Evolutionary conservation across 2,329 filamentous ascomycete genomes (phyloP).

Genomic region (Herpomyces periplanetae): DNA sequence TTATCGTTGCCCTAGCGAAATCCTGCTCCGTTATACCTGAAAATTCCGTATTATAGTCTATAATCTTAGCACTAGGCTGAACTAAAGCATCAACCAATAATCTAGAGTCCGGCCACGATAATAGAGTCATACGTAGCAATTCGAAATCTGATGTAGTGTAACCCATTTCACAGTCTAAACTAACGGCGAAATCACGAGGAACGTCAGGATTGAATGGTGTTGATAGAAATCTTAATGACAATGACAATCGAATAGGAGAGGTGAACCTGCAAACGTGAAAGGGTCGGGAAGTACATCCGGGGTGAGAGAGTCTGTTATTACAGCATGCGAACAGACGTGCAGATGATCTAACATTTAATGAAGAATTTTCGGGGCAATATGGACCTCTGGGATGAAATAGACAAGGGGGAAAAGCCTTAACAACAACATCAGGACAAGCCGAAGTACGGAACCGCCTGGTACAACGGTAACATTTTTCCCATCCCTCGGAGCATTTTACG

Average conservation of each 20-base stretch:
- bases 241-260: conserved; percentile 31
- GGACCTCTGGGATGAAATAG: too few relatives aligned
- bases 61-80: conserved; percentile 34
- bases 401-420: too few relatives aligned
- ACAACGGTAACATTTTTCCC: conserved; percentile 66
- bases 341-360: too few relatives aligned
- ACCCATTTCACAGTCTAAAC: conserved; percentile 90
- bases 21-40: conserved; percentile 52
- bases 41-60: conserved; percentile 70
- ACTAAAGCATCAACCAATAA: conserved; percentile 50
- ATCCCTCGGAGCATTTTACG: conserved; percentile 24
- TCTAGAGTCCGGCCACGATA: conserved; percentile 42
- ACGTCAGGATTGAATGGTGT: conserved; percentile 25
- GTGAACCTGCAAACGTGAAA: conserved; percentile 62
- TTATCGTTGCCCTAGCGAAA: conserved; percentile 26
- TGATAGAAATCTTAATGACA: conserved; percentile 33
- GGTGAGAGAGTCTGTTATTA: too few relatives aligned
- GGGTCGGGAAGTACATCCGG: conserved; percentile 27
- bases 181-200: conserved; percentile 13
- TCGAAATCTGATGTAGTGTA: conserved; percentile 67
- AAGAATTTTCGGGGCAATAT: too few relatives aligned
- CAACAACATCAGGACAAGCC: too few relatives aligned
- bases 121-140: conserved; percentile 52
- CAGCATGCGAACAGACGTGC: too few relatives aligned
- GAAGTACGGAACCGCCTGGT: conserved; percentile 42